Evolutionary conservation across 2,329 filamentous ascomycete genomes (phyloP), one percentile per base, ranked within the genome.

Genomic region (Hypoxylon sp.): DNA sequence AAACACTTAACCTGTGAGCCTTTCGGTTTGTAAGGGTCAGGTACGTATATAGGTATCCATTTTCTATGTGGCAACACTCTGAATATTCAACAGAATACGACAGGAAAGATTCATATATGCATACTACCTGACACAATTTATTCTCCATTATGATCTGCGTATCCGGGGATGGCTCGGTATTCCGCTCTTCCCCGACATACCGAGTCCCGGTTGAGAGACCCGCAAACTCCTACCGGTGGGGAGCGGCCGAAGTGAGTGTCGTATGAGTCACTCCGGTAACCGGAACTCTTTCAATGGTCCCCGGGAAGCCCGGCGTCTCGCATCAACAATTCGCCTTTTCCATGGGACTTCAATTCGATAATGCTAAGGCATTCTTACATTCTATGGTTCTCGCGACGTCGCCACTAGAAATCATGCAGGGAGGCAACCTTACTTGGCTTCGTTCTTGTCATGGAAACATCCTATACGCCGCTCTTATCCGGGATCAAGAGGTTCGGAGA

Each of bases 111-210:
- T 46, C 21, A 43, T 55, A 19, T 19, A 32, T 25, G 46, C 30
- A 46, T 60, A 48, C 36, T 28, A 60, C 32, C 14, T 43, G 11
- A 59, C n/a, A 13, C 21, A 51, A 28, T 60, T 25, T 60, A 60
- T 60, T 50, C 32, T 51, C 32, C 23, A 11, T n/a, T 11, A 21
- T 21, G 53, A 55, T 63, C 55, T 67, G 48, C 63, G 41, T n/a
- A 21, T 36, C 60, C 63, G 67, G 67, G 52, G 60, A 60, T 62
- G 63, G 32, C 41, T 69, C 67, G 67, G 67, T 13, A 65, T 69
- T 32, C 67, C 67, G 57, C 64, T 45, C 52, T 64, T 67, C 59
- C 41, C 63, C 49, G 59, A 63, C 30, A 60, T 55, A 17, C 60
- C 55, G 59, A 60, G 41, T 25, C 28, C 45, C 57, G 57, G 25